phyloP scores from a whole-genome alignment of 306 rosid genomes.

The Cotoneaster glaucophyllus region DNA sequence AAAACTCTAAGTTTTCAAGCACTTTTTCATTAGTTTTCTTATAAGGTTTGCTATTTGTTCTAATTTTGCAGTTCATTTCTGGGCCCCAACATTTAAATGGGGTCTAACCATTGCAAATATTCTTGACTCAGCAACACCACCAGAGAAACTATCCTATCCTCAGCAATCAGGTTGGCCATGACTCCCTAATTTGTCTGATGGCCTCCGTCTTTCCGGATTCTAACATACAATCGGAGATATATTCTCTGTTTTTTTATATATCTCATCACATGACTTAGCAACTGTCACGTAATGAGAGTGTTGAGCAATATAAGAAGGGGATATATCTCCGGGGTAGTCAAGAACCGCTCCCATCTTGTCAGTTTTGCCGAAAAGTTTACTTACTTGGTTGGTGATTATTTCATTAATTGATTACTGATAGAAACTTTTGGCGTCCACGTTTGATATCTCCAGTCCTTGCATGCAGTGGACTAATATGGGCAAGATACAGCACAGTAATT shows the following conservation, averaged over 20 bases:
- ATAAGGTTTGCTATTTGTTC: background rate
- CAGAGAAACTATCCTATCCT: conserved; percentile 22
- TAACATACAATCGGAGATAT: too few species aligned
- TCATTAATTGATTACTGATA: background rate
- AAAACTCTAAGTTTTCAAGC: too few species aligned
- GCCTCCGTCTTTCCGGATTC: background rate
- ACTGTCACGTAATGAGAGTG: too few species aligned
- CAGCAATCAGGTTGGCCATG: conserved; percentile 17
- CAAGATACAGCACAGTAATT: conserved; percentile 20
- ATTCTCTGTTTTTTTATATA: too few species aligned
- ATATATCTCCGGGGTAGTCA: too few species aligned
- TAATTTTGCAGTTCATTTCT: conserved; percentile 15
- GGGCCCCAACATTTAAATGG: conserved; percentile 31
- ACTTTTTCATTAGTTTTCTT: too few species aligned
- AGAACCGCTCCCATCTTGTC: background rate
- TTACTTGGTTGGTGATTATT: background rate
- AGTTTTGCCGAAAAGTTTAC: background rate
- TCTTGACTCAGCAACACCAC: conserved; percentile 17
- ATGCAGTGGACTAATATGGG: conserved; percentile 16
- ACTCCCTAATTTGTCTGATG: background rate
- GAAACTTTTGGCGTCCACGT: background rate
- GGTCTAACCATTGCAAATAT: conserved; percentile 20
- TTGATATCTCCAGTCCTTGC: conserved; percentile 4
- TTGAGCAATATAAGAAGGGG: background rate
- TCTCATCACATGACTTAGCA: background rate